phyloP scores from a whole-genome alignment of 2,329 filamentous ascomycete genomes.

The Talaromyces sp. region DNA sequence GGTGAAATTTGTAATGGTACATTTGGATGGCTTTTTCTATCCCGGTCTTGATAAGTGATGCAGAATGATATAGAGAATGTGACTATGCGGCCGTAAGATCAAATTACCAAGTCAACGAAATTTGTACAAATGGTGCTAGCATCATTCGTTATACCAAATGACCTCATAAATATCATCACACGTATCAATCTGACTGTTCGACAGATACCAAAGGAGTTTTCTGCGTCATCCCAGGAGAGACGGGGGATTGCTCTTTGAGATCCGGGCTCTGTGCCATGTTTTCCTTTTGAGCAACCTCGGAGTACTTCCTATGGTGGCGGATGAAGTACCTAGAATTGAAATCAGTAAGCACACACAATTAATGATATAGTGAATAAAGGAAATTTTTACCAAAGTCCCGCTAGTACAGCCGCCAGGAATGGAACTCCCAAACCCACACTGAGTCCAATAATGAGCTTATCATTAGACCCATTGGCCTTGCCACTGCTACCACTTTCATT shows the following conservation, averaged over 20 bases:
- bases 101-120: no score
- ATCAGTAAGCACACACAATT: not conserved
- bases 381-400: not conserved
- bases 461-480: conserved; percentile 30
- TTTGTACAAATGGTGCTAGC: not conserved
- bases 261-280: not conserved
- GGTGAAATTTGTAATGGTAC: no score
- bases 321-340: not conserved
- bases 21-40: not conserved
- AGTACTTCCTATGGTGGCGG: not conserved
- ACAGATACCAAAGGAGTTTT: not conserved
- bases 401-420: conserved; percentile 19
- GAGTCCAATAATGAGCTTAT: conserved; percentile 51
- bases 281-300: not conserved
- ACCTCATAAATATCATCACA: not conserved
- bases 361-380: not conserved
- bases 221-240: not conserved
- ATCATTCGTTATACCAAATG: not conserved
- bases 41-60: not conserved
- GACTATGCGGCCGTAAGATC: not conserved
- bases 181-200: not conserved
- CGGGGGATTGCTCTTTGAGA: not conserved
- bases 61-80: not conserved
- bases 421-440: conserved; percentile 41
- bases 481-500: conserved; percentile 28